Percentiles rank a stretch among this genome's conserved stretches.
phyloP scores from a whole-genome alignment of 345 rosid species.

The Turritis glabra region DNA sequence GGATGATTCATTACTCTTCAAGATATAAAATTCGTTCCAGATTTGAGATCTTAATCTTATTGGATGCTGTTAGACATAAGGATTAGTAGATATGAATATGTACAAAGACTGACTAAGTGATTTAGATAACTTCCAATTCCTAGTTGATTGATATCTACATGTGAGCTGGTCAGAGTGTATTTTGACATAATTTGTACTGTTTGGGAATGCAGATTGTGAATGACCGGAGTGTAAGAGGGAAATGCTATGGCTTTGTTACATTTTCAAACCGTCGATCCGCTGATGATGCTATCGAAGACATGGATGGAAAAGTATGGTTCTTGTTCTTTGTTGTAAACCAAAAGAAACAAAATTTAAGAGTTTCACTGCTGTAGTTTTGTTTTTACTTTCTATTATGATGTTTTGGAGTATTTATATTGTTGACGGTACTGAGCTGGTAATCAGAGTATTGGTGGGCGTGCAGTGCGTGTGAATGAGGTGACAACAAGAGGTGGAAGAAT shows the following conservation, averaged over 20 bases:
- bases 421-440: conserved; percentile 37
- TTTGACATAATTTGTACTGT: background rate
- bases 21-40: background rate
- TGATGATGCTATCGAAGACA: conserved; percentile 73
- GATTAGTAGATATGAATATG: background rate
- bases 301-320: conserved; percentile 82
- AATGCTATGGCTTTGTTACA: conserved; percentile 85
- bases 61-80: background rate
- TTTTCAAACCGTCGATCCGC: conserved; percentile 77
- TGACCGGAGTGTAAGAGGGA: conserved; percentile 70
- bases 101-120: background rate
- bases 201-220: conserved; percentile 60
- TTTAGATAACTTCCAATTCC: background rate
- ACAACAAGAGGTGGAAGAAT: conserved; percentile 69
- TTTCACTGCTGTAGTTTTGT: background rate
- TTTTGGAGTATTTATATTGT: conserved; percentile 4
- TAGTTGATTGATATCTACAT: background rate
- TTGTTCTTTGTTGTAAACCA: background rate
- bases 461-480: conserved; percentile 77
- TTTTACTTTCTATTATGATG: background rate
- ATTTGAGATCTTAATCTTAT: background rate
- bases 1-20: background rate
- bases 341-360: background rate
- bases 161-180: background rate
- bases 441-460: conserved; percentile 74